Base-by-base conservation (phyloP, 345 rosid genomes). In the Eucalyptus camaldulensis region DNA sequence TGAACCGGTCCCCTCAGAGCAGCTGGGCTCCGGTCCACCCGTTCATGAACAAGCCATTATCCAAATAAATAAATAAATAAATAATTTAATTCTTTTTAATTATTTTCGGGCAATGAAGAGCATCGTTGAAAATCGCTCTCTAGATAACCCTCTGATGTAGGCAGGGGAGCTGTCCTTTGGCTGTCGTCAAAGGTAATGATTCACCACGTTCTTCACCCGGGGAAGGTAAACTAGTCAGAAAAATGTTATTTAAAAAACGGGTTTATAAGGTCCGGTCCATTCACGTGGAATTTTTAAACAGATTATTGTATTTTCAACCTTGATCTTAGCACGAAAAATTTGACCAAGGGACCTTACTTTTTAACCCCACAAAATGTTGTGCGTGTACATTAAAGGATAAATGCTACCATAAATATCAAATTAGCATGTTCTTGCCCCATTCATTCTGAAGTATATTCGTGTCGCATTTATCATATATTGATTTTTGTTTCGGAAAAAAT, bases 391-490 rank as follows among this genome's bases (percentile, higher is more conserved):
- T 72, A 72, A 33, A 72, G 4, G 25, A 72, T 33, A 0, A 72
- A 72, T 72, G 12, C 4, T 6, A 3, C 44, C 27, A 1, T 37
- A 19, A 37, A 6, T 37, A 44, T 10, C 14, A 21, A 76, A 37
- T 7, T 7, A 1, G 19, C 12, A 9, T 5, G 45, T 17, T 72
- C 4, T 5, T 2, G 7, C 7, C 25, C 4, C 43, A 69, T 33
- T 31, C 17, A 33, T 69, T 7, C 0, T 6, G 0, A 3, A 31
- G 4, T 33, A 31, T 5, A 19, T 24, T 7, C 1, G 4, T 10
- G 13, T 1, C 3, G 0, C 2, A 13, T 76, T 76, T 40, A 19
- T 12, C 12, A 4, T 7, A 72, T 33, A 37, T 10, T 17, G 45
- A 33, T 72, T 72, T 17, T 33, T 22, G 7, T 37, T 17, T 33